These are phyloP conservation scores for Sequoiadendron giganteum DNA, from an alignment of 75 land plant genomes.

Conservation along the genomic window DNA sequence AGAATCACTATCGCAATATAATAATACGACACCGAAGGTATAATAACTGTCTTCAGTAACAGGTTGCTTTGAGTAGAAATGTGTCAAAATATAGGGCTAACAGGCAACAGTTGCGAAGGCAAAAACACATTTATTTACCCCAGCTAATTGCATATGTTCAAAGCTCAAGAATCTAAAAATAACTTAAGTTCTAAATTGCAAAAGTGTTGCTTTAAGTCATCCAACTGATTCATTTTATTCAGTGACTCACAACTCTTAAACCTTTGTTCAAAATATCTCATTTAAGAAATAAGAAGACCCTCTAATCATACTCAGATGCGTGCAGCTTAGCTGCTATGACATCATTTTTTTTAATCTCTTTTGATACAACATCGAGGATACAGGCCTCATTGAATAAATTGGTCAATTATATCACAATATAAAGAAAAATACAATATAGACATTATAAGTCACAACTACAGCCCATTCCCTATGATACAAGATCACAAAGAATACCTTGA, in stretches of 20 bases:
- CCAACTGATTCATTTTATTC: neutral
- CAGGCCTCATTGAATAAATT: neutral
- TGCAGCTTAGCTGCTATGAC: neutral
- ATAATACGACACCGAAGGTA: neutral
- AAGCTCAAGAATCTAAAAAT: neutral
- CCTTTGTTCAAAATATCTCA: neutral
- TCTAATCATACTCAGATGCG: neutral
- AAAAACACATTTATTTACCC: neutral
- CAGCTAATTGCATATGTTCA: neutral
- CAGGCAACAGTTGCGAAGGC: neutral
- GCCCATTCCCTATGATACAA: constrained; percentile 6
- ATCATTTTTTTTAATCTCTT: neutral
- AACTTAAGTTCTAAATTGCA: neutral
- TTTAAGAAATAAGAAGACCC: neutral
- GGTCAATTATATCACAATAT: neutral
- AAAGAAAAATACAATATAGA: constrained; percentile 3
- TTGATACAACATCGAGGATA: neutral
- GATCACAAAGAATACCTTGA: constrained; percentile 34
- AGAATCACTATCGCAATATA: neutral
- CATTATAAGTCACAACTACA: neutral
- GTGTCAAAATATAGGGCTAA: neutral
- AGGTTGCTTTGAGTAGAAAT: neutral
- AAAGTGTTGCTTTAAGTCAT: neutral
- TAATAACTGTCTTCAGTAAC: neutral
- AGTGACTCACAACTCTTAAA: neutral